Conservation (phyloP, 306 rosid species). For the Rosa multiflora region DNA sequence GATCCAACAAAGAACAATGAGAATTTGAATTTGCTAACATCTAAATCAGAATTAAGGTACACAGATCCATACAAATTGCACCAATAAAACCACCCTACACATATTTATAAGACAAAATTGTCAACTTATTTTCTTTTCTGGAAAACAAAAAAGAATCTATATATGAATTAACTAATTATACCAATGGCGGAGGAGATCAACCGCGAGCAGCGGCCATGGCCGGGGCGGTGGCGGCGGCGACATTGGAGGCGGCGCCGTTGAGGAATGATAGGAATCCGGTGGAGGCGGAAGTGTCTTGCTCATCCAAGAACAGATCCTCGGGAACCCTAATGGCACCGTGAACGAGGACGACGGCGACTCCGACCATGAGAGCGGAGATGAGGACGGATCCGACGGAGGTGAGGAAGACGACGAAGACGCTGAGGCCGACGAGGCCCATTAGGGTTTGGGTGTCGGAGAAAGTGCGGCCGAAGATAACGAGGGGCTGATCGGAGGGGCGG, state of each 20-base stretch:
- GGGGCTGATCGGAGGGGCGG: conserved; percentile 94
- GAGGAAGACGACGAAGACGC: conserved; percentile 64
- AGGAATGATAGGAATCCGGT: conserved; percentile 67
- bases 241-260: conserved; percentile 49
- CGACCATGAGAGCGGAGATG: conserved; percentile 64
- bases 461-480: conserved; percentile 67
- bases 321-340: conserved; percentile 90
- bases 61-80: conserved; percentile 39
- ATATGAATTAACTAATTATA: conserved; percentile 14
- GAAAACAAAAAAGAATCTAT: background rate
- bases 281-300: conserved; percentile 47
- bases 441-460: conserved; percentile 78
- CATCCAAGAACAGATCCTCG: conserved; percentile 87
- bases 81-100: conserved; percentile 21
- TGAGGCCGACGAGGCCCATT: conserved; percentile 44
- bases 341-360: conserved; percentile 54
- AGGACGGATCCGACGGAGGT: conserved; percentile 85
- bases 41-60: conserved; percentile 21
- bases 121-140: background rate
- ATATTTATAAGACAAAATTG: conserved; percentile 24
- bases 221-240: conserved; percentile 43
- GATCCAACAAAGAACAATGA: conserved; percentile 30
- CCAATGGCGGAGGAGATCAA: conserved; percentile 20
- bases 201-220: conserved; percentile 48
- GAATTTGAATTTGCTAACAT: conserved; percentile 16